Conservation (phyloP, 345 rosid genomes). For the Gynandropsis gynandra region DNA sequence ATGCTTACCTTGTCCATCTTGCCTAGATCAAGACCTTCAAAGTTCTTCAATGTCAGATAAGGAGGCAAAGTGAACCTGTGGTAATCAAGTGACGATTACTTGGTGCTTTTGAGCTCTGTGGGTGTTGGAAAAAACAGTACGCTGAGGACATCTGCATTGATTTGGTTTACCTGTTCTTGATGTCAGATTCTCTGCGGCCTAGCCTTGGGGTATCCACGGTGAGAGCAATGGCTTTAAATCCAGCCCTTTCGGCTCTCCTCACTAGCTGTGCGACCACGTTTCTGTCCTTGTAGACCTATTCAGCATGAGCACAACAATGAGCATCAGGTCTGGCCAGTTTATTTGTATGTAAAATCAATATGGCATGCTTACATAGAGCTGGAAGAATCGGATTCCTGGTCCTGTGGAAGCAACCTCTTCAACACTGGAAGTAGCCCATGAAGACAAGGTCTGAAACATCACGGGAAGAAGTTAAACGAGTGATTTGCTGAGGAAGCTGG, state of each 20-base stretch:
- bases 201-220: conserved; percentile 92
- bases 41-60: conserved; percentile 78
- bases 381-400: conserved; percentile 80
- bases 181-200: conserved; percentile 88
- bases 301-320: conserved; percentile 7
- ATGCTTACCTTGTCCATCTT: conserved; percentile 66
- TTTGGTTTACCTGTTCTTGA: conserved; percentile 62
- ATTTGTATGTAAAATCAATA: not conserved
- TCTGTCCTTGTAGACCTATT: conserved; percentile 69
- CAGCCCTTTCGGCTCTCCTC: conserved; percentile 87
- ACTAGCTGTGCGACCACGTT: conserved; percentile 78
- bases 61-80: conserved; percentile 76
- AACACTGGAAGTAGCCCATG: conserved; percentile 88
- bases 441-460: conserved; percentile 61
- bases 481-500: not conserved
- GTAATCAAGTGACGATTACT: not conserved
- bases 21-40: conserved; percentile 89
- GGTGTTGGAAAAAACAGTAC: not conserved
- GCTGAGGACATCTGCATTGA: not conserved
- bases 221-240: conserved; percentile 92
- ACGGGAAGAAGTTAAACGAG: conserved; percentile 3
- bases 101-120: not conserved
- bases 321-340: conserved; percentile 17
- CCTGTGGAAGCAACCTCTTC: conserved; percentile 96
- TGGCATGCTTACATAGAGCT: conserved; percentile 63